Conservation (phyloP, 257 asterid species). For the Solanum bukasovii region DNA sequence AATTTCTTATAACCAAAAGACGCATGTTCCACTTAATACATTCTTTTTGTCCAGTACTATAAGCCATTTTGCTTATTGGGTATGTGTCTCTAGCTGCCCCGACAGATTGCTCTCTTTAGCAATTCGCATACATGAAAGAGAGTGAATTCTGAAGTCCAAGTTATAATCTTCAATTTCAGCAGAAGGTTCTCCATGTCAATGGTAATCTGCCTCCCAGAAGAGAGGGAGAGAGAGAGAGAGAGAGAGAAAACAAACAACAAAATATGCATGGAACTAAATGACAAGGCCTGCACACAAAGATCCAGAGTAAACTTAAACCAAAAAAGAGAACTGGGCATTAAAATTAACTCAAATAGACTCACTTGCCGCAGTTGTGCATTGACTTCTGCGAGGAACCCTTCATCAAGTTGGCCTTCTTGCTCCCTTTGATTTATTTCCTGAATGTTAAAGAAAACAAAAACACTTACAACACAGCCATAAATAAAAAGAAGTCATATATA, state of each 20-base stretch:
- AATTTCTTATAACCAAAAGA: not conserved
- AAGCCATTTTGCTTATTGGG: not conserved
- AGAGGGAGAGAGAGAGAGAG: not conserved
- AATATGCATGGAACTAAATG: not conserved
- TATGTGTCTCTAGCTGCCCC: not conserved
- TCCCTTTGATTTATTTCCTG: constrained; percentile 82
- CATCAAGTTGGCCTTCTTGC: constrained; percentile 93
- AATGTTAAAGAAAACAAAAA: constrained; percentile 14
- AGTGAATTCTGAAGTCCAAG: not conserved
- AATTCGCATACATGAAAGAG: not conserved
- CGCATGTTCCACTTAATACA: not conserved
- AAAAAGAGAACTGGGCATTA: not conserved
- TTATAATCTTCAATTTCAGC: not conserved
- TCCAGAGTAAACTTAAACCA: not conserved
- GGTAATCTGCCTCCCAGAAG: not conserved
- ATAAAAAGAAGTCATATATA: not conserved
- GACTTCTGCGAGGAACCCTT: constrained; percentile 92
- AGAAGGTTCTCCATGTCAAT: not conserved
- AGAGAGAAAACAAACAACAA: not conserved
- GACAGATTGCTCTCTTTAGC: not conserved
- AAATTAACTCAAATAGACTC: constrained; percentile 15
- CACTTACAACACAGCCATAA: not conserved
- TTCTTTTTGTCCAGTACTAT: not conserved
- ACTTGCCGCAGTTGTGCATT: constrained; percentile 89
- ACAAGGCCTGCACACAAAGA: not conserved